Evolutionary conservation across 306 rosid genomes (phyloP).

Genomic region (Cucurbita ficifolia): DNA sequence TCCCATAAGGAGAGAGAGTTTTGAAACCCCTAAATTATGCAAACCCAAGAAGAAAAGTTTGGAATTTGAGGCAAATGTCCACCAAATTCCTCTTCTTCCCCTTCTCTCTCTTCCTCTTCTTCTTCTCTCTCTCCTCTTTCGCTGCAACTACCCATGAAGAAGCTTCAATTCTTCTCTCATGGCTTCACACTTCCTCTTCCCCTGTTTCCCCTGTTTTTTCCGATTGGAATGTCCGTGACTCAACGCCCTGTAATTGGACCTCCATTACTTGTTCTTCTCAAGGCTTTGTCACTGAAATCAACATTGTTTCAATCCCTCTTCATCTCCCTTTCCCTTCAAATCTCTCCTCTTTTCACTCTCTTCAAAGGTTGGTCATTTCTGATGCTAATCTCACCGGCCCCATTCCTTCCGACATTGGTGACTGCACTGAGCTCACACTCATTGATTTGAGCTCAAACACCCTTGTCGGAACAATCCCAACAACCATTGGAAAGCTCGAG

Average conservation of each 20-base stretch:
- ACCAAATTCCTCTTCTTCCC: conserved; percentile 12
- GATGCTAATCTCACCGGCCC: conserved; percentile 66
- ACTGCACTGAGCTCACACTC: conserved; percentile 25
- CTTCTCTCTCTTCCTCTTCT: conserved; percentile 1
- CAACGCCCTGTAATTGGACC: conserved; percentile 83
- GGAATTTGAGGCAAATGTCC: conserved; percentile 51
- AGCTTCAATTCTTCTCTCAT: conserved; percentile 57
- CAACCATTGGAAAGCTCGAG: conserved; percentile 33
- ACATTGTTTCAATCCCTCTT: conserved; percentile 43
- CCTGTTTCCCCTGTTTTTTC: conserved; percentile 32
- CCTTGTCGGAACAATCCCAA: conserved; percentile 58
- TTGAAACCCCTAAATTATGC: conserved; percentile 28
- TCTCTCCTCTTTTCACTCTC: conserved; percentile 47
- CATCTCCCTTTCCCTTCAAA: conserved; percentile 51
- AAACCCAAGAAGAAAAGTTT: conserved; percentile 38
- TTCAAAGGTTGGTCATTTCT: conserved; percentile 49
- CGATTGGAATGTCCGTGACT: conserved; percentile 50
- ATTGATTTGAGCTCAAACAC: conserved; percentile 60
- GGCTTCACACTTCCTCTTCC: conserved; percentile 46
- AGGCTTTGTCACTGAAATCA: conserved; percentile 50
- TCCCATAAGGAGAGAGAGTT: conserved; percentile 8
- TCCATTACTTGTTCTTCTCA: conserved; percentile 55
- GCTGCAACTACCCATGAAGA: conserved; percentile 57
- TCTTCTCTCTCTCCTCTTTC: conserved; percentile 17
- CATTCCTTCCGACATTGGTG: conserved; percentile 43